Base-by-base conservation (phyloP, 768 basidiomycete species). In the Xerocomus spinulosus region DNA sequence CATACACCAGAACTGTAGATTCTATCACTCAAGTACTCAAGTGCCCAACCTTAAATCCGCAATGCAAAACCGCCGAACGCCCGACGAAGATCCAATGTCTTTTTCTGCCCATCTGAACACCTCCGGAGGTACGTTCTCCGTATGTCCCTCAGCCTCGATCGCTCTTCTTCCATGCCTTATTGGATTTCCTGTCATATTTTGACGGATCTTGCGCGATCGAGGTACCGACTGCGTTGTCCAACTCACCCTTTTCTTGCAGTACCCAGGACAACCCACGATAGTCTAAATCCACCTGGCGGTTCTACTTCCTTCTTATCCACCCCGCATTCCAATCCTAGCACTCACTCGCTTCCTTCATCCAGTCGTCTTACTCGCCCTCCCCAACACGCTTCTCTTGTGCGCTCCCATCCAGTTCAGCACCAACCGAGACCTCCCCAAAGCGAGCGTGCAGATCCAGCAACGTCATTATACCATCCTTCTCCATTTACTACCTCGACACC, bases 81-180 rank as follows among this genome's bases (percentile, higher is more conserved):
- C 49, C 23, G 42, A 54, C 50, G 35, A 63, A 44, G 49, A 57
- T 51, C 30, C 49, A n/a, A n/a, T n/a, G 2, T 5, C 38, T 1
- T 26, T 49, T 18, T 46, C 53, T 32, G 38, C 61, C 42, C 33
- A 35, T 48, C n/a, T 39, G 28, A 44, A 49, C 38, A 34, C 24
- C 38, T 46, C 55, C 60, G 63, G 63, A 58, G 63, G 63, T 67
- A 60, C 44, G 65, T 41, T 39, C 45, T 32, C 55, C 55, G 50
- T 58, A 35, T 36, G 38, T 41, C 15, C 40, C 21, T 23, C n/a
- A n/a, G n/a, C 46, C 38, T 38, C 32, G 29, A 58, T 53, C 51
- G 36, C 12, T 18, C 55, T 44, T 49, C 50, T 45, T 44, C 41
- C 51, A 26, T 48, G 42, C 18, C 30, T 37, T 33, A 23, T 28